phyloP scores from a whole-genome alignment of 2,329 filamentous ascomycete species.

The Claviceps sp. region DNA sequence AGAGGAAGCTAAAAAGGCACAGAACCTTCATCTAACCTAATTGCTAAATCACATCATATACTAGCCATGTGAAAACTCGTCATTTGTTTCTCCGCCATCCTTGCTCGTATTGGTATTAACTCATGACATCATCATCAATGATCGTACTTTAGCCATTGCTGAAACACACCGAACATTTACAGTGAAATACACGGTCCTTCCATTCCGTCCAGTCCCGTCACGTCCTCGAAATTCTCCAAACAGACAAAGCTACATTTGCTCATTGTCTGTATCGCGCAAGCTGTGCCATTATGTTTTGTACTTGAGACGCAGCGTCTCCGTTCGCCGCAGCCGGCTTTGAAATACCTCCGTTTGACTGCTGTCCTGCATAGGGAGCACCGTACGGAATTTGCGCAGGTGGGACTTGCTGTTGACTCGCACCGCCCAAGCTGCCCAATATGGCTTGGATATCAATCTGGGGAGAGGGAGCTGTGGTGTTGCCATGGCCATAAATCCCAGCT shows the following conservation, averaged over 20 bases:
- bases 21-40: background rate
- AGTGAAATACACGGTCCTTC: background rate
- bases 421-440: constrained; percentile 28
- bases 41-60: background rate
- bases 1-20: background rate
- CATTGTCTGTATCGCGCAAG: constrained; percentile 50
- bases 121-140: constrained; percentile 2
- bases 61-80: background rate
- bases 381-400: constrained; percentile 15
- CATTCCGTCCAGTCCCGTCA: background rate
- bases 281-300: constrained; percentile 65
- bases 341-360: constrained; percentile 15
- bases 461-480: constrained; percentile 8
- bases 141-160: background rate
- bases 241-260: background rate
- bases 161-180: background rate
- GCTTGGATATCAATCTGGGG: constrained; percentile 32
- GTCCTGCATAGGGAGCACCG: constrained; percentile 17
- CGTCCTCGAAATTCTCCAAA: too few relatives aligned
- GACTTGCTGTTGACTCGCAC: constrained; percentile 10
- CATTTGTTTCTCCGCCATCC: background rate
- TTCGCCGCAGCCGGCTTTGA: constrained; percentile 10
- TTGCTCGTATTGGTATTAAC: constrained; percentile 1
- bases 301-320: constrained; percentile 33
- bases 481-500: constrained; percentile 4